Evolutionary conservation across 2,329 filamentous ascomycete genomes (phyloP).

Genomic region (Aspergillus oerlinghausenensis): DNA sequence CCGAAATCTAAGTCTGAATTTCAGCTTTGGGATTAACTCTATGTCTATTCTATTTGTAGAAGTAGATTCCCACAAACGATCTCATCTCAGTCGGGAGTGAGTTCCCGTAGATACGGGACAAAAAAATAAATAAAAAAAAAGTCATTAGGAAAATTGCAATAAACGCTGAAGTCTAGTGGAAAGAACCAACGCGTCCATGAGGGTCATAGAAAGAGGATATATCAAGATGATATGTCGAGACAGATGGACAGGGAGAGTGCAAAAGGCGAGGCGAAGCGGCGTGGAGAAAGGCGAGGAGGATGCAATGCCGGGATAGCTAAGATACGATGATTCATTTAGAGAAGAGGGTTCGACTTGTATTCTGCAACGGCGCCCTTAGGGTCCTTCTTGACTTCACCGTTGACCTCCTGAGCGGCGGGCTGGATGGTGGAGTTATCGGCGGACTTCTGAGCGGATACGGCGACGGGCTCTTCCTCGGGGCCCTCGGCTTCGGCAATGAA

Average conservation of each 20-base stretch:
- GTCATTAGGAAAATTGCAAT: neutral
- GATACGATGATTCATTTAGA: constrained; percentile 41
- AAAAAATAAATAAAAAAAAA: neutral
- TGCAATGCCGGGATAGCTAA: neutral
- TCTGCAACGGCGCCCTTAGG: constrained; percentile 48
- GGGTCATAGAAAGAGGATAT: neutral
- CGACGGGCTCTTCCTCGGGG: constrained; percentile 36
- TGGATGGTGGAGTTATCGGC: constrained; percentile 44
- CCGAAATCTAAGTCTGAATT: neutral
- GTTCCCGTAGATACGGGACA: neutral
- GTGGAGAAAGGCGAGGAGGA: neutral
- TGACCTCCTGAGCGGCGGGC: constrained; percentile 26
- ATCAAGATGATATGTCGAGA: neutral
- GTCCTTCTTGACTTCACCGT: constrained; percentile 39
- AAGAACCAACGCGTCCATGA: constrained; percentile 16
- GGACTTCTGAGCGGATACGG: constrained; percentile 31
- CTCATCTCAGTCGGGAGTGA: neutral
- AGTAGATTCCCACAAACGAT: constrained; percentile 3
- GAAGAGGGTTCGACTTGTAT: constrained; percentile 60
- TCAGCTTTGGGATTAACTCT: constrained; percentile 1
- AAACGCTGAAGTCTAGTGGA: constrained; percentile 17
- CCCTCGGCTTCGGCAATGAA: constrained; percentile 74
- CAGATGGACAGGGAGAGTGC: too few relatives aligned
- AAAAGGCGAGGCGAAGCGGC: neutral
- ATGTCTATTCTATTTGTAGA: constrained; percentile 7